Conservation (phyloP, 225 moss, liverwort and hornwort species). For the Marchantia paleacea region DNA sequence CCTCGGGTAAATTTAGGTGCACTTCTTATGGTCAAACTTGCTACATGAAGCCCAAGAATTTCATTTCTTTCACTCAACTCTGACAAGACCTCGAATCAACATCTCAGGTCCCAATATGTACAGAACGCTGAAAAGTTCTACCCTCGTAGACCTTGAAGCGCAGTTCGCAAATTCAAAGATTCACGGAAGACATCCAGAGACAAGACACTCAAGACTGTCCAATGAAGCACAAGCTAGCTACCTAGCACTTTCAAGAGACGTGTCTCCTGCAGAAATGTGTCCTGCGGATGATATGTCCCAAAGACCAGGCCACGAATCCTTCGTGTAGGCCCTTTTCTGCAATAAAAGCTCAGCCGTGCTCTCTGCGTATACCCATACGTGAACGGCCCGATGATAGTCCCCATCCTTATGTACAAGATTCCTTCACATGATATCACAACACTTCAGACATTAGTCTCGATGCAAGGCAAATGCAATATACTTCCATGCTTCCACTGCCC, state of each 20-base stretch:
- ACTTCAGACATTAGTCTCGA: no score
- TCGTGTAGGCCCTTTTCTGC: conserved; percentile 81
- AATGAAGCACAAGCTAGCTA: conserved; percentile 13
- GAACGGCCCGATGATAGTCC: conserved; percentile 87
- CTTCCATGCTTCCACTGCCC: no score
- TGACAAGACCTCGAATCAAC: no score
- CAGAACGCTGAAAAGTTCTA: no score
- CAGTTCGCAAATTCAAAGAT: background rate
- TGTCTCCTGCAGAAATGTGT: conserved; percentile 90
- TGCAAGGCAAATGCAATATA: no score
- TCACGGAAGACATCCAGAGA: background rate
- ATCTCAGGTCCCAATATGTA: no score
- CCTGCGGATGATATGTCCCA: conserved; percentile 98
- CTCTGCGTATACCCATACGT: conserved; percentile 91
- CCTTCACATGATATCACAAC: conserved; percentile 41
- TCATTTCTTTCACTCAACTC: no score
- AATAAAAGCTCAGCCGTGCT: conserved; percentile 80
- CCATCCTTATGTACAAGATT: conserved; percentile 86
- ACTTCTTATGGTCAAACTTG: no score
- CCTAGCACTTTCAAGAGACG: conserved; percentile 84
- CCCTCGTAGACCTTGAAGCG: background rate
- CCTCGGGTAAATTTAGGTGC: no score
- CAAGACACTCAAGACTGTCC: background rate
- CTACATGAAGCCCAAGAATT: no score
- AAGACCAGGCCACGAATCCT: conserved; percentile 88